Percentiles rank a stretch among this genome's conserved stretches.
Conservation (phyloP, 345 rosid species). For the Brassica juncea region DNA sequence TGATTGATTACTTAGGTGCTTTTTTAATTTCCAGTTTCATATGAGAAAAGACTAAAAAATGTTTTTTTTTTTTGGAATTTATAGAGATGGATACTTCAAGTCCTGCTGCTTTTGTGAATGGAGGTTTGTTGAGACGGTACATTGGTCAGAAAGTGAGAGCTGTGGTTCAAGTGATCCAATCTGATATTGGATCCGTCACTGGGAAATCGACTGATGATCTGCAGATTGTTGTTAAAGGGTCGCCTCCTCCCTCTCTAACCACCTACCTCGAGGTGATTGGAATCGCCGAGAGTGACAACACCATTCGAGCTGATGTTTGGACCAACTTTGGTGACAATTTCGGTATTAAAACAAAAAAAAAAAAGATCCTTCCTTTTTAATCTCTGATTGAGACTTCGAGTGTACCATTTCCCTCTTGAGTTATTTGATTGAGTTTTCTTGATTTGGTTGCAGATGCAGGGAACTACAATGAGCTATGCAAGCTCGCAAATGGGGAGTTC, state of each 20-base stretch:
- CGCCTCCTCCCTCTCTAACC: conserved; percentile 52
- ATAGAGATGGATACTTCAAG: conserved; percentile 71
- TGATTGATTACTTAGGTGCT: not conserved
- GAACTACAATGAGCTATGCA: conserved; percentile 77
- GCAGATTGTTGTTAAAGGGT: conserved; percentile 66
- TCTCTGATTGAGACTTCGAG: not conserved
- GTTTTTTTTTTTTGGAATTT: not conserved
- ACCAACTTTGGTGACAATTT: conserved; percentile 80
- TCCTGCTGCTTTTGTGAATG: conserved; percentile 88
- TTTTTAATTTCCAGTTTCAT: not conserved
- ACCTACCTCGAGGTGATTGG: conserved; percentile 83
- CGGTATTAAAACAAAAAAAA: conserved; percentile 46
- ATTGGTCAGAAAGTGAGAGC: conserved; percentile 75
- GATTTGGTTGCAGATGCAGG: conserved; percentile 54
- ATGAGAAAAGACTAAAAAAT: not conserved
- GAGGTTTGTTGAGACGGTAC: conserved; percentile 57
- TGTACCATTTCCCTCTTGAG: not conserved
- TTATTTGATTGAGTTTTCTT: not conserved
- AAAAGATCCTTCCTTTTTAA: not conserved
- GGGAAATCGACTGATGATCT: conserved; percentile 79
- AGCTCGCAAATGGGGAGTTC: conserved; percentile 88
- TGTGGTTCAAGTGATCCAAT: conserved; percentile 67
- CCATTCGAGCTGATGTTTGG: conserved; percentile 72
- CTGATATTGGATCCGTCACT: conserved; percentile 55
- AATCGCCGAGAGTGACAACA: conserved; percentile 65